These are phyloP conservation scores for Phytopythium cucurbitacearum DNA, from an alignment of 352 stramenopile genomes.

Conservation along the genomic window DNA sequence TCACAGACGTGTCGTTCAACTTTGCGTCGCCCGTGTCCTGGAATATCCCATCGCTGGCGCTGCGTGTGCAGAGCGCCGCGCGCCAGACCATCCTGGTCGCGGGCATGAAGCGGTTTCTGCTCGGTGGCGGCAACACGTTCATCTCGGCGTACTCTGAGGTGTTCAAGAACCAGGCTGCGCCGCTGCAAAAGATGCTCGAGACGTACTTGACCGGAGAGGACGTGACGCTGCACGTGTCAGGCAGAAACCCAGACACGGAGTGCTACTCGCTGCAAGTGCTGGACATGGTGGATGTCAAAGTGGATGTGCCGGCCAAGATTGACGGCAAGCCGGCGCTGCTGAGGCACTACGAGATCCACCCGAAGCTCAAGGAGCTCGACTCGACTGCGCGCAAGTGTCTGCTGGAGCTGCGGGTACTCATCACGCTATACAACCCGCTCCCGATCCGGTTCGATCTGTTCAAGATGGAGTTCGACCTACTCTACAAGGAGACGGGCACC, in stretches of 20 bases:
- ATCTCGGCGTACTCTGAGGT: slow-evolving; percentile 76
- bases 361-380: slow-evolving; percentile 69
- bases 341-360: slow-evolving; percentile 51
- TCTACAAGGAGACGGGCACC: slow-evolving; percentile 42
- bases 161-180: slow-evolving; percentile 53
- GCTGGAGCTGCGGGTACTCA: slow-evolving; percentile 59
- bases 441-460: slow-evolving; percentile 76
- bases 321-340: slow-evolving; percentile 68
- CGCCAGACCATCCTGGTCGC: slow-evolving; percentile 51
- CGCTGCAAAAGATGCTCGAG: slow-evolving; percentile 62
- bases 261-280: slow-evolving; percentile 75
- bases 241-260: slow-evolving; percentile 33
- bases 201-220: slow-evolving; percentile 67
- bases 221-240: slow-evolving; percentile 49
- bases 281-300: slow-evolving; percentile 50
- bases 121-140: slow-evolving; percentile 68
- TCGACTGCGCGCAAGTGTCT: slow-evolving; percentile 69
- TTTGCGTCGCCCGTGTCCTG: slow-evolving; percentile 59
- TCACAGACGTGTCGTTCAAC: slow-evolving; percentile 73
- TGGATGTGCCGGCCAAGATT: slow-evolving; percentile 64
- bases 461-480: slow-evolving; percentile 57
- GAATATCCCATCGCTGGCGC: slow-evolving; percentile 69
- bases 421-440: slow-evolving; percentile 77
- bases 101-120: slow-evolving; percentile 64
- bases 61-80: slow-evolving; percentile 37